These are phyloP conservation scores for Eucalyptus rudis DNA, from an alignment of 345 rosid species.

Conservation along the genomic window DNA sequence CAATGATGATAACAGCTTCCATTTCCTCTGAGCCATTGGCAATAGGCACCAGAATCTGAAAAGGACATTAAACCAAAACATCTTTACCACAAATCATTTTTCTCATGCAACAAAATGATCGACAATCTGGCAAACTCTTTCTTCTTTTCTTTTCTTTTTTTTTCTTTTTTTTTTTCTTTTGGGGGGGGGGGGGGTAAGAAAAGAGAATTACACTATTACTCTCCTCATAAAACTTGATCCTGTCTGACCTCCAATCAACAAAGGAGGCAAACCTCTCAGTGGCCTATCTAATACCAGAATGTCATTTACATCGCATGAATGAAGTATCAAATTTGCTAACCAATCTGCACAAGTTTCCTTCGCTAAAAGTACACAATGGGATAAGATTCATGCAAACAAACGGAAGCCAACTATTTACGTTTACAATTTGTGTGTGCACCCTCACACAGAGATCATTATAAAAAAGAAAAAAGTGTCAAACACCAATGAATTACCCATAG, in stretches of 20 bases:
- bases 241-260: neutral
- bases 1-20: conserved; percentile 80
- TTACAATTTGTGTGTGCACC: neutral
- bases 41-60: conserved; percentile 84
- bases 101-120: neutral
- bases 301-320: neutral
- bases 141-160: rapidly evolving
- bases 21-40: conserved; percentile 90
- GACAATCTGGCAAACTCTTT: neutral
- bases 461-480: neutral
- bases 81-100: neutral
- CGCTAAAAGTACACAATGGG: neutral
- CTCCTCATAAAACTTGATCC: neutral
- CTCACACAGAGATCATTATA: neutral
- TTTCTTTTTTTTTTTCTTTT: too few relatives aligned
- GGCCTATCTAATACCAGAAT: neutral
- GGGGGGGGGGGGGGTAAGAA: neutral
- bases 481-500: neutral
- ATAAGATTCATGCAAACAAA: neutral
- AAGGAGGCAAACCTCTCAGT: neutral
- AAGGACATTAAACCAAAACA: neutral
- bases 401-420: neutral
- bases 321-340: neutral
- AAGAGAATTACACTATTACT: neutral
- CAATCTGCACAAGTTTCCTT: neutral